phyloP scores from a whole-genome alignment of 2,329 filamentous ascomycete genomes.

The Colletotrichum sp. region DNA sequence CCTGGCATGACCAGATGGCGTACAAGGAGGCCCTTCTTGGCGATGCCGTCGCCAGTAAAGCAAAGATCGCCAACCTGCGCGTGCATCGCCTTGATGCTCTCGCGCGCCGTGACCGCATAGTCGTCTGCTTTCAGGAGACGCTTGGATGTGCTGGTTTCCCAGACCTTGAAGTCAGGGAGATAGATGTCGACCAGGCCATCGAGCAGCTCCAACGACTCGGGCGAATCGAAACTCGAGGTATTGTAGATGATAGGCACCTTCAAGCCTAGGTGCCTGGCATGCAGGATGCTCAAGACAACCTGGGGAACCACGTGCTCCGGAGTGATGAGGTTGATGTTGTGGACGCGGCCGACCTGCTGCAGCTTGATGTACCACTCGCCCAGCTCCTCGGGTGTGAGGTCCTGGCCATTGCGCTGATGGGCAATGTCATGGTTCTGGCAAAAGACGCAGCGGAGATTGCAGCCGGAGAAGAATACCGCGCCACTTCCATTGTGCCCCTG shows the following conservation, averaged over 20 bases:
- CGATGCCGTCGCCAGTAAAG: constrained; percentile 82
- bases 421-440: constrained; percentile 87
- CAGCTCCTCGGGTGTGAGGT: constrained; percentile 78
- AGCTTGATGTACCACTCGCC: constrained; percentile 85
- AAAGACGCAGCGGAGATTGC: constrained; percentile 76
- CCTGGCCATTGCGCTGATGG: constrained; percentile 81
- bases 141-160: constrained; percentile 69
- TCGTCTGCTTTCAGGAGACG: constrained; percentile 80
- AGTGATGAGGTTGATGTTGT: constrained; percentile 89
- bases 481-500: constrained; percentile 83
- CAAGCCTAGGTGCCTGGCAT: constrained; percentile 73
- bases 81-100: constrained; percentile 83
- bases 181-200: constrained; percentile 87
- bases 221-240: constrained; percentile 80
- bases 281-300: constrained; percentile 77
- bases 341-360: constrained; percentile 79
- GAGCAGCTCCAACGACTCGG: constrained; percentile 73
- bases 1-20: constrained; percentile 88
- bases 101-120: constrained; percentile 73
- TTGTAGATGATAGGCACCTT: constrained; percentile 83
- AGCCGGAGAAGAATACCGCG: constrained; percentile 80
- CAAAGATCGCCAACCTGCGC: constrained; percentile 81
- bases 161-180: constrained; percentile 88
- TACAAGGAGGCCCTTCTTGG: constrained; percentile 77
- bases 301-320: constrained; percentile 89